Percentiles rank a stretch among this genome's conserved stretches.
These are phyloP conservation scores for Phytophthora pistaciae DNA, from an alignment of 352 stramenopile species.

Conservation along the genomic window DNA sequence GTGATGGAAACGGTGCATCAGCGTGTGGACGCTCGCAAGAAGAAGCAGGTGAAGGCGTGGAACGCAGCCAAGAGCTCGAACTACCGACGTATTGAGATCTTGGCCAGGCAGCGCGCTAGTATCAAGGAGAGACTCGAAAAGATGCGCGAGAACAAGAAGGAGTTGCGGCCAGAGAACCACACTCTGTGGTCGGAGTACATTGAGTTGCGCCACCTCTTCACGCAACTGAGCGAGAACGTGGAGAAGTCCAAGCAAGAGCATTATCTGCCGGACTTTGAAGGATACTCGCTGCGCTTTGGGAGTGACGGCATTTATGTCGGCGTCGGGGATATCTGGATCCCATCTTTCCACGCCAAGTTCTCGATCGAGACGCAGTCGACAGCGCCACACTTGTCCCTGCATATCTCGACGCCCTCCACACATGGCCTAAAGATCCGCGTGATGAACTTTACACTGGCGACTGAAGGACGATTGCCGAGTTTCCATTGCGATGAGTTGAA, in stretches of 20 bases:
- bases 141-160: constrained; percentile 53
- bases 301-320: constrained; percentile 79
- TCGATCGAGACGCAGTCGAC: constrained; percentile 69
- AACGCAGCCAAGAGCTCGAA: constrained; percentile 65
- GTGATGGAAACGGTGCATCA: constrained; percentile 64
- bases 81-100: constrained; percentile 74
- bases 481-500: constrained; percentile 85
- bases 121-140: constrained; percentile 71
- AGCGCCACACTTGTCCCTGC: constrained; percentile 70
- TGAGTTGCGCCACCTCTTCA: constrained; percentile 69
- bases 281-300: constrained; percentile 69
- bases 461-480: constrained; percentile 70
- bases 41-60: constrained; percentile 60
- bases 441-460: constrained; percentile 74
- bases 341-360: constrained; percentile 79
- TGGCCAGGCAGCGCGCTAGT: constrained; percentile 60
- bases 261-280: constrained; percentile 69
- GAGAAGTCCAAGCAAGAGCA: constrained; percentile 77
- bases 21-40: constrained; percentile 50
- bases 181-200: constrained; percentile 71
- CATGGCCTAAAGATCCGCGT: constrained; percentile 69
- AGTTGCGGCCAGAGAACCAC: constrained; percentile 60
- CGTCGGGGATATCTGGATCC: constrained; percentile 77
- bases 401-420: constrained; percentile 64
- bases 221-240: constrained; percentile 65